These are phyloP conservation scores for Prunus fruticosa DNA, from an alignment of 306 rosid genomes.

Conservation along the genomic window DNA sequence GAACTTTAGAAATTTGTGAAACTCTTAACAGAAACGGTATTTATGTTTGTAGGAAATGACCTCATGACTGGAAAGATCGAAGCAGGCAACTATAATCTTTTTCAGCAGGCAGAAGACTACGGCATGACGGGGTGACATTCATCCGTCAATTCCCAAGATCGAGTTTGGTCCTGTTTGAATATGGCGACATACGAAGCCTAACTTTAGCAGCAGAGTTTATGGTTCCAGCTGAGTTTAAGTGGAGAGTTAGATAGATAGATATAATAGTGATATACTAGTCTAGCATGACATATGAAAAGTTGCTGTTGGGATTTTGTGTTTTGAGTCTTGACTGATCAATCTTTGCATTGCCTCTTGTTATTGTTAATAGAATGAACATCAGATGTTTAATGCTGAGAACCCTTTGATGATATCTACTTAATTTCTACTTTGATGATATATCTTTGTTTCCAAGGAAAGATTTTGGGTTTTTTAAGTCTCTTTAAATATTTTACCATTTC, in stretches of 20 bases:
- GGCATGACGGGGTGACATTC: slow-evolving; percentile 50
- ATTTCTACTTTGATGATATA: neutral
- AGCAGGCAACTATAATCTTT: slow-evolving; percentile 53
- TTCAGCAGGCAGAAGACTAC: slow-evolving; percentile 55
- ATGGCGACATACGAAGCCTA: slow-evolving; percentile 1
- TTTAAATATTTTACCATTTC: neutral
- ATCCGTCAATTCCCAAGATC: slow-evolving; percentile 9
- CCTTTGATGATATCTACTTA: neutral
- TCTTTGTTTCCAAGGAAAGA: slow-evolving; percentile 2
- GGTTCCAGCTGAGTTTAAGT: slow-evolving; percentile 21
- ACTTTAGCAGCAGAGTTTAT: slow-evolving; percentile 4
- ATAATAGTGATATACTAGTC: slow-evolving; percentile 14
- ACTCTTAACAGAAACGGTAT: neutral
- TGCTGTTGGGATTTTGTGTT: neutral
- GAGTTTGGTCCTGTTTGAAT: neutral
- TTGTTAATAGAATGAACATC: slow-evolving; percentile 4
- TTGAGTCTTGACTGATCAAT: slow-evolving; percentile 11
- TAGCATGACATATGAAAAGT: slow-evolving; percentile 17
- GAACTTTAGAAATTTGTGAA: neutral
- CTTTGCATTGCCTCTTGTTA: slow-evolving; percentile 1
- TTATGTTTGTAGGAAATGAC: slow-evolving; percentile 47
- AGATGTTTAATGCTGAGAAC: neutral
- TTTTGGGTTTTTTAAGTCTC: neutral
- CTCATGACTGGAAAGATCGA: slow-evolving; percentile 71
- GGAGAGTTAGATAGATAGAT: slow-evolving; percentile 22